phyloP scores from a whole-genome alignment of 495 filamentous ascomycete species.

The Aspergillus sclerotioniger region DNA sequence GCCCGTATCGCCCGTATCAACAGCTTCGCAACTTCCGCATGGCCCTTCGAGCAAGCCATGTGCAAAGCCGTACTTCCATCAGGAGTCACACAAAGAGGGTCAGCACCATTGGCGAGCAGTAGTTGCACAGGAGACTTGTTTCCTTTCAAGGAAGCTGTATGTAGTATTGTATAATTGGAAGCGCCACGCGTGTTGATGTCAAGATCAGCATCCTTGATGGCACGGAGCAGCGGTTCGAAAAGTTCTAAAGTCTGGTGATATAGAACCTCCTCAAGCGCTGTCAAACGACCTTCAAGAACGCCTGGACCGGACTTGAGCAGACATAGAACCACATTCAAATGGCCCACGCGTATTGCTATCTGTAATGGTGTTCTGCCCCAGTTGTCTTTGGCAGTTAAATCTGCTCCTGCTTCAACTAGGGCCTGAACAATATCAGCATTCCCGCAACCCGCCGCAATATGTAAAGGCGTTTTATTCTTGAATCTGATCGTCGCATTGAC shows the following conservation, averaged over 20 bases:
- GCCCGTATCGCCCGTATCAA: background rate
- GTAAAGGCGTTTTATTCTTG: background rate
- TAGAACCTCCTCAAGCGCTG: background rate
- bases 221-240: background rate
- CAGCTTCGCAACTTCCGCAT: conserved; percentile 1
- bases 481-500: background rate
- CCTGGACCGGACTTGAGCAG: background rate
- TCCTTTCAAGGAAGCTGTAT: background rate
- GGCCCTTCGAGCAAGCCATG: background rate
- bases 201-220: background rate
- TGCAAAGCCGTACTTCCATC: background rate
- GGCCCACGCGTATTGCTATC: background rate
- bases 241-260: background rate
- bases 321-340: background rate
- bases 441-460: background rate
- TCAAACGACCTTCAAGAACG: background rate
- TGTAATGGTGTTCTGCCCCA: background rate
- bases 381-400: background rate
- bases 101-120: background rate
- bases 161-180: background rate
- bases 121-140: background rate
- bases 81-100: background rate
- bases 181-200: background rate
- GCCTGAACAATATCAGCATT: background rate
- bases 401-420: background rate